These are phyloP conservation scores for Mucor mucedo DNA, from an alignment of 371 early-diverging fungal genomes.

Conservation along the genomic window DNA sequence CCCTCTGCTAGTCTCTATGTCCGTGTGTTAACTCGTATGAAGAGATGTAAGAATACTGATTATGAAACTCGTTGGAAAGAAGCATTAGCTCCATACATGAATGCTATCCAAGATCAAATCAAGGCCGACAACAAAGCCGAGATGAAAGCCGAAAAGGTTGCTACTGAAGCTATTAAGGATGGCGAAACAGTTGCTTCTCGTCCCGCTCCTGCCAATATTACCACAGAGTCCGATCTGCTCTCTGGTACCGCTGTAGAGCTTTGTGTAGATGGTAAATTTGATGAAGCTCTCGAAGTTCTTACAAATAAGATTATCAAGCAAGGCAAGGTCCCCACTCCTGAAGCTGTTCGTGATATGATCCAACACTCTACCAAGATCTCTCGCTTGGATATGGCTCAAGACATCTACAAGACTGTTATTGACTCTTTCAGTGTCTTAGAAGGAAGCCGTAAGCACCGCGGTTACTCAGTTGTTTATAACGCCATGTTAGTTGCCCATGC, in stretches of 20 bases:
- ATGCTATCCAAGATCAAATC: conserved; percentile 15
- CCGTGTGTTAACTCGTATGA: conserved; percentile 31
- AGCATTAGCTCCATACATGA: conserved; percentile 33
- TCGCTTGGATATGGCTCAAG: conserved; percentile 28
- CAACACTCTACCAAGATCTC: conserved; percentile 32
- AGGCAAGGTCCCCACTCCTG: conserved; percentile 41
- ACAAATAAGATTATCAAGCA: conserved; percentile 35
- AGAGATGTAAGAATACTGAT: conserved; percentile 30
- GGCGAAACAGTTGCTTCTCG: neutral
- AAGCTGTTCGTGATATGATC: conserved; percentile 52
- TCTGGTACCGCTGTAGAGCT: conserved; percentile 38
- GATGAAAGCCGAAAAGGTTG: neutral
- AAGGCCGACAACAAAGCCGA: conserved; percentile 5
- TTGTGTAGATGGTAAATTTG: conserved; percentile 35
- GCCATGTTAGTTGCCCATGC: conserved; percentile 63
- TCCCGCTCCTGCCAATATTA: neutral
- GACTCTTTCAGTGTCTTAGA: conserved; percentile 26
- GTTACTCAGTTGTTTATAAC: conserved; percentile 39
- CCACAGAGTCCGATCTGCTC: conserved; percentile 27
- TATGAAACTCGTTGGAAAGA: conserved; percentile 42
- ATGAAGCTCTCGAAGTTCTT: conserved; percentile 33
- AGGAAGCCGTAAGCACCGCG: conserved; percentile 21
- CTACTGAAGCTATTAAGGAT: neutral
- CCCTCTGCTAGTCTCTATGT: conserved; percentile 23
- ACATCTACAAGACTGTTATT: conserved; percentile 36